Conservation (phyloP, 140 eudicot genomes). For the Bidens hawaiensis region DNA sequence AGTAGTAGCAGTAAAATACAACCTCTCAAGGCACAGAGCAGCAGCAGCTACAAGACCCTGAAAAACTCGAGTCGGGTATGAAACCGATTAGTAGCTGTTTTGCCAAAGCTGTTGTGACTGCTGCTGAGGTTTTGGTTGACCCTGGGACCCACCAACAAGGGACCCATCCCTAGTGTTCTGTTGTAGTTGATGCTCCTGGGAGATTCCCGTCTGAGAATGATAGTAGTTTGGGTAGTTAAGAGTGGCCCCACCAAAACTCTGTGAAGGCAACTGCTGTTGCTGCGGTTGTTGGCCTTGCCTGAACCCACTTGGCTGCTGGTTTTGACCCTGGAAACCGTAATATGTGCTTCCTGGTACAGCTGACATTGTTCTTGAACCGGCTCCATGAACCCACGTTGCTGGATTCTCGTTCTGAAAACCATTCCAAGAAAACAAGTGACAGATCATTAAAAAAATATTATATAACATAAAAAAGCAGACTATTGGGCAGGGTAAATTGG, state of each 20-base stretch:
- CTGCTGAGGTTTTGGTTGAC: constrained; percentile 68
- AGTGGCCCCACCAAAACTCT: constrained; percentile 42
- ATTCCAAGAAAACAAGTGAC: background rate
- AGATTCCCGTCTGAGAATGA: constrained; percentile 47
- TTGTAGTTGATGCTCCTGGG: constrained; percentile 60
- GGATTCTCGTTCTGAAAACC: constrained; percentile 53
- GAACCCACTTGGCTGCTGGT: constrained; percentile 64
- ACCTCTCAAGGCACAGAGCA: constrained; percentile 63
- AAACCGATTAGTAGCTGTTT: constrained; percentile 59
- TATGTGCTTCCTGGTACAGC: constrained; percentile 71
- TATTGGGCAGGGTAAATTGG: background rate
- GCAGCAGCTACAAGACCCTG: constrained; percentile 54
- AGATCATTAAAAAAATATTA: background rate
- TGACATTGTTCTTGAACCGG: constrained; percentile 70
- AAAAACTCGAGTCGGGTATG: constrained; percentile 36
- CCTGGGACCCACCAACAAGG: constrained; percentile 47
- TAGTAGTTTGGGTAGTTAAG: constrained; percentile 61
- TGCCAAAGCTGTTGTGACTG: constrained; percentile 92
- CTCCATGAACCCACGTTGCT: constrained; percentile 75
- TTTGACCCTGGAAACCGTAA: constrained; percentile 76
- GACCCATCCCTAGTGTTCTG: constrained; percentile 48
- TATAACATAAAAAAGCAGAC: background rate
- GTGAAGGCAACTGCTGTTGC: constrained; percentile 52
- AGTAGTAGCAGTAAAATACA: constrained; percentile 56
- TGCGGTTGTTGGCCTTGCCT: constrained; percentile 73